Conservation (phyloP, 2,329 filamentous ascomycete species). For the Aulographum hederae region DNA sequence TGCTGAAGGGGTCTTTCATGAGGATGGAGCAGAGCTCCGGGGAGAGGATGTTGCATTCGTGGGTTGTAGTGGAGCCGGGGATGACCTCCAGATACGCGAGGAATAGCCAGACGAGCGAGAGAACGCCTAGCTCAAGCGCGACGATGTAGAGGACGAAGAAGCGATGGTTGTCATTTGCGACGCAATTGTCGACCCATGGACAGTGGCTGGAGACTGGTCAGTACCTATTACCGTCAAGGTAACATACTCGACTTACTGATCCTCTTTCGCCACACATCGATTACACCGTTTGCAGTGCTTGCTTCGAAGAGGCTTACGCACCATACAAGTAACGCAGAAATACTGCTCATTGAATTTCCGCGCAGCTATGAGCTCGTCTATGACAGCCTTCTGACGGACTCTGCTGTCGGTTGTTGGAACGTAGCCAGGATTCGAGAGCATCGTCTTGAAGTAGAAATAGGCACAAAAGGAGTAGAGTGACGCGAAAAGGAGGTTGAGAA, state of each 20-base stretch:
- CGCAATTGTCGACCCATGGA: constrained; percentile 94
- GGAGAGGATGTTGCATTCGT: constrained; percentile 57
- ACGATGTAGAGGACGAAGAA: constrained; percentile 89
- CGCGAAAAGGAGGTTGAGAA: constrained; percentile 63
- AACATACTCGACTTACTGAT: constrained; percentile 63
- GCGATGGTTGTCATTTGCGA: constrained; percentile 88
- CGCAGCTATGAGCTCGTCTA: constrained; percentile 65
- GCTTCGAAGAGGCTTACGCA: constrained; percentile 75
- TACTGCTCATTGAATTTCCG: constrained; percentile 91
- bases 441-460: constrained; percentile 78
- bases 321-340: constrained; percentile 91
- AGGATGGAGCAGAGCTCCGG: constrained; percentile 55
- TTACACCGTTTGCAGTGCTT: constrained; percentile 90
- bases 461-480: constrained; percentile 44
- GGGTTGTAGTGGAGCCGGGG: constrained; percentile 26
- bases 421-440: constrained; percentile 80
- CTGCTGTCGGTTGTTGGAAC: constrained; percentile 82
- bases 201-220: constrained; percentile 56
- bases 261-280: constrained; percentile 87
- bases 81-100: constrained; percentile 40
- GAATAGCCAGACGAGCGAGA: constrained; percentile 51
- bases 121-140: constrained; percentile 55
- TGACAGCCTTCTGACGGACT: constrained; percentile 73
- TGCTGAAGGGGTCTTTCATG: constrained; percentile 67
- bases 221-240: constrained; percentile 5